Evolutionary conservation across 352 stramenopile species (phyloP).

Genomic region (Elongisporangium anandrum): DNA sequence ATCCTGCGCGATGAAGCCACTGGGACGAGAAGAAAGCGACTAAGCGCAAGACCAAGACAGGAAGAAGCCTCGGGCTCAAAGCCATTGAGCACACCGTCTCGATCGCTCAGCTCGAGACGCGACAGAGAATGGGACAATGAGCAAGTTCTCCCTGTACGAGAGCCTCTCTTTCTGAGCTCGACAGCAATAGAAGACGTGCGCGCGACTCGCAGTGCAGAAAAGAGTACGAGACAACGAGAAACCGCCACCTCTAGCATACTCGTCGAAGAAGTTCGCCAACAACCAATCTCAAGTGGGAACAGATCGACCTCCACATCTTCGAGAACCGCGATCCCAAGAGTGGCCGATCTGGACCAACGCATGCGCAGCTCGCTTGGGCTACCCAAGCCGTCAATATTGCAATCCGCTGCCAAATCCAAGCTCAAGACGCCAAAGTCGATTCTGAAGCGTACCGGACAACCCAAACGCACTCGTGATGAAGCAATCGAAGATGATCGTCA

Average conservation of each 20-base stretch:
- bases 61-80: background rate
- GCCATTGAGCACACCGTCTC: background rate
- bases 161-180: background rate
- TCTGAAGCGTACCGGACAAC: background rate
- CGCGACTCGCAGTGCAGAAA: background rate
- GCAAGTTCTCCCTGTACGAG: background rate
- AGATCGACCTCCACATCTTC: background rate
- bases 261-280: background rate
- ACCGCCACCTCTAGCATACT: background rate
- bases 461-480: background rate
- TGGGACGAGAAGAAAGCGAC: background rate
- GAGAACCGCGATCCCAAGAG: background rate
- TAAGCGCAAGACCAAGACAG: background rate
- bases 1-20: background rate
- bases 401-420: background rate
- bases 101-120: background rate
- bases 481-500: background rate
- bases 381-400: background rate
- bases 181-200: background rate
- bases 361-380: background rate
- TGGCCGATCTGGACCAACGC: background rate
- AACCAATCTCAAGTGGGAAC: background rate
- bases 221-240: background rate
- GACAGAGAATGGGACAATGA: background rate
- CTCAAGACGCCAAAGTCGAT: background rate